These are phyloP conservation scores for Xylariaceae sp. DNA, from an alignment of 2,329 filamentous ascomycete species.

Conservation along the genomic window DNA sequence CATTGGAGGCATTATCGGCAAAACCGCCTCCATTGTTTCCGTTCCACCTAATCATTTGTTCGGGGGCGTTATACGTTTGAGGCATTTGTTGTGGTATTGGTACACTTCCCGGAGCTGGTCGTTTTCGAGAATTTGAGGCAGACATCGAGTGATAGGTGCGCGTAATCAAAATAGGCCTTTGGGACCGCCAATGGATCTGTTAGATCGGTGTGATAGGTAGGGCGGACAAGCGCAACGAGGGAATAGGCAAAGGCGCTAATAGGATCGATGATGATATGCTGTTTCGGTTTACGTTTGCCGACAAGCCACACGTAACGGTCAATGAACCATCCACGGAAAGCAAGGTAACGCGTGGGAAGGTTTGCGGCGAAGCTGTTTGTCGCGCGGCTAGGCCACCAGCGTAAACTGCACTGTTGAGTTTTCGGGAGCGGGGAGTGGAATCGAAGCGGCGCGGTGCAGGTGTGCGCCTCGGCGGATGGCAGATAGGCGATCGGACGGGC, in stretches of 20 bases:
- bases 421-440: neutral
- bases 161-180: constrained; percentile 23
- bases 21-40: constrained; percentile 36
- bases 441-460: constrained; percentile 14
- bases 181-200: constrained; percentile 8
- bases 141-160: constrained; percentile 31
- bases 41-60: constrained; percentile 54
- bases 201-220: neutral
- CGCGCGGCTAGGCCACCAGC: constrained; percentile 22
- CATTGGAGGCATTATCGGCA: constrained; percentile 34
- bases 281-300: neutral
- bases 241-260: neutral
- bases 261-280: neutral
- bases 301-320: neutral
- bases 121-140: constrained; percentile 35
- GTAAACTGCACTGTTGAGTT: constrained; percentile 2
- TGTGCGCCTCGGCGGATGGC: constrained; percentile 1
- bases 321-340: constrained; percentile 5
- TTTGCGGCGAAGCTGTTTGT: constrained; percentile 24
- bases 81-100: constrained; percentile 41
- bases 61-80: constrained; percentile 38
- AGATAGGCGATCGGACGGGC: constrained; percentile 4
- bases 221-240: neutral
- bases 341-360: constrained; percentile 17
- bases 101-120: constrained; percentile 33